Percentiles rank a stretch among this genome's conserved stretches.
Evolutionary conservation across 1,284 basidiomycete genomes (phyloP).

Genomic region (Sporisorium graminicola): DNA sequence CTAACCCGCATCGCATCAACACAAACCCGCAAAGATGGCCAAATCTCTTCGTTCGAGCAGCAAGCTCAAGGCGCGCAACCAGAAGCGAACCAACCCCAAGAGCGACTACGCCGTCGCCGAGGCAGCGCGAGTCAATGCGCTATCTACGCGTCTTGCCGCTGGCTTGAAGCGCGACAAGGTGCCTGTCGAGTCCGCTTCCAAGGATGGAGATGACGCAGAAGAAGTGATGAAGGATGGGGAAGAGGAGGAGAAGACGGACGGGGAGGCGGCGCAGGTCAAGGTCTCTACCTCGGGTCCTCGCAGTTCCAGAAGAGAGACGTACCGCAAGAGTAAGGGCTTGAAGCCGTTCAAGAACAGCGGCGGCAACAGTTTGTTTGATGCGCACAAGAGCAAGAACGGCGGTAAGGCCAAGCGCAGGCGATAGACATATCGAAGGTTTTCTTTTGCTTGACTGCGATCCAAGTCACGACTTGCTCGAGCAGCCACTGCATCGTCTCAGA

Average conservation of each 20-base stretch:
- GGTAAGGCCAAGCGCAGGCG: conserved; percentile 59
- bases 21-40: conserved; percentile 76
- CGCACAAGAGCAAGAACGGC: conserved; percentile 54
- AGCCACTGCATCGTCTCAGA: neutral
- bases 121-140: conserved; percentile 83
- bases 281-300: conserved; percentile 60
- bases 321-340: conserved; percentile 52
- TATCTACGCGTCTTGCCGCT: conserved; percentile 77
- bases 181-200: conserved; percentile 69
- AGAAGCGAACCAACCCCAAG: conserved; percentile 80
- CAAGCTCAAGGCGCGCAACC: conserved; percentile 84
- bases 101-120: conserved; percentile 85
- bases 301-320: conserved; percentile 61
- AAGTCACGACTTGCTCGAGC: too few relatives aligned
- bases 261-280: conserved; percentile 22
- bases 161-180: conserved; percentile 41
- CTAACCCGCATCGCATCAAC: neutral
- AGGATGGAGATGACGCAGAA: conserved; percentile 70
- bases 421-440: too few relatives aligned
- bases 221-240: conserved; percentile 71
- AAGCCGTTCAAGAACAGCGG: conserved; percentile 57
- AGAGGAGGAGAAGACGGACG: conserved; percentile 34
- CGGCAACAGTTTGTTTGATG: conserved; percentile 36
- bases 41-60: conserved; percentile 91
- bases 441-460: too few relatives aligned